A percentile compares a stretch with the other conserved stretches of the same genome.
Evolutionary conservation across 371 early-diverging fungal species (phyloP).

Genomic region (Mucor indicus): DNA sequence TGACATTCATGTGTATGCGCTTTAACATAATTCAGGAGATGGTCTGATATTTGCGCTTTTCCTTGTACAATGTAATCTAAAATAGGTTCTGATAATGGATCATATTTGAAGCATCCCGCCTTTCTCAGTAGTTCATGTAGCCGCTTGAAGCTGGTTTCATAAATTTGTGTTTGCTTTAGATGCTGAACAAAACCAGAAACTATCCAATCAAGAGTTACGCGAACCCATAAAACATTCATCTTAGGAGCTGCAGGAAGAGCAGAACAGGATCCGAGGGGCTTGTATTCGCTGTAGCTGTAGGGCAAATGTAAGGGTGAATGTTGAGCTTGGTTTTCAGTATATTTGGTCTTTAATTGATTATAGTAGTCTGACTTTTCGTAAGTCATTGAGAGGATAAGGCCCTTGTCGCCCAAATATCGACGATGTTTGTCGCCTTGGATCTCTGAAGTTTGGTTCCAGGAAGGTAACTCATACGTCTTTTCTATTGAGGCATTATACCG

Average conservation of each 20-base stretch:
- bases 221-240: constrained; percentile 28
- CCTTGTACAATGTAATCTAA: constrained; percentile 30
- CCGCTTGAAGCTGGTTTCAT: constrained; percentile 22
- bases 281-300: constrained; percentile 8
- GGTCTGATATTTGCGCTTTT: constrained; percentile 3
- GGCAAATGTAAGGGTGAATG: too few species aligned
- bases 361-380: constrained; percentile 9
- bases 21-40: constrained; percentile 29
- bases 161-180: constrained; percentile 27
- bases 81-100: constrained; percentile 37
- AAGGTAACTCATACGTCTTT: constrained; percentile 33
- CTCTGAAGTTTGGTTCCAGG: constrained; percentile 12
- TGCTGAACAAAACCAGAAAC: constrained; percentile 26
- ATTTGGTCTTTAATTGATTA: too few species aligned
- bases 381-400: constrained; percentile 29
- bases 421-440: too few species aligned
- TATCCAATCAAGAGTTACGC: constrained; percentile 41
- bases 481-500: constrained; percentile 41
- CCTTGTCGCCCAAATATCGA: constrained; percentile 44
- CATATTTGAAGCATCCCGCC: constrained; percentile 38
- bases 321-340: too few species aligned
- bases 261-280: constrained; percentile 3
- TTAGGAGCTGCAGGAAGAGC: constrained; percentile 18
- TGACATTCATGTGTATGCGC: constrained; percentile 45
- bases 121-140: constrained; percentile 23